Evolutionary conservation across 768 basidiomycete species (phyloP).

Genomic region (Lentinula guzmanii): DNA sequence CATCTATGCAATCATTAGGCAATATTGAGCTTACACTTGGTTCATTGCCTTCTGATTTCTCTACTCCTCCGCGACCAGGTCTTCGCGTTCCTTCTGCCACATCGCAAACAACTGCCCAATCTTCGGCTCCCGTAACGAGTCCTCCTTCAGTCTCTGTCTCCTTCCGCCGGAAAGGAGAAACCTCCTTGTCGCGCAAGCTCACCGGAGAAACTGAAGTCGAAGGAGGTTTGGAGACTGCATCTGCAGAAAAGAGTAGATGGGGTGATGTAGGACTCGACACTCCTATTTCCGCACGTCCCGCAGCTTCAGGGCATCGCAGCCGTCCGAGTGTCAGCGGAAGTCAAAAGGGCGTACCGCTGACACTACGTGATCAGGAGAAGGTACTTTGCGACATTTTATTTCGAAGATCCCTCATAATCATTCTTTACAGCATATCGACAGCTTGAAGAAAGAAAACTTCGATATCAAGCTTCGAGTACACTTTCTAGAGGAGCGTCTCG

Average conservation of each 20-base stretch:
- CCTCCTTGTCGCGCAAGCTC: conserved; percentile 33
- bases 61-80: conserved; percentile 38
- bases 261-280: conserved; percentile 43
- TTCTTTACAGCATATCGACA: conserved; percentile 76
- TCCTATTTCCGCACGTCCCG: conserved; percentile 39
- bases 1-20: conserved; percentile 35
- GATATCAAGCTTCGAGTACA: conserved; percentile 94
- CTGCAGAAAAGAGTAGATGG: conserved; percentile 37
- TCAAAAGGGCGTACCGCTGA: conserved; percentile 51
- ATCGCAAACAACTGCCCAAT: conserved; percentile 45
- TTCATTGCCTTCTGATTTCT: conserved; percentile 48
- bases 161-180: conserved; percentile 31
- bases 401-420: not conserved
- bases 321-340: conserved; percentile 28
- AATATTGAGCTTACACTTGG: conserved; percentile 61
- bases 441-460: conserved; percentile 95
- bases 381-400: conserved; percentile 27
- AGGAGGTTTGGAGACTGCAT: conserved; percentile 50
- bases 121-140: conserved; percentile 43
- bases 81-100: conserved; percentile 44
- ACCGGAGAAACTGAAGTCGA: conserved; percentile 25
- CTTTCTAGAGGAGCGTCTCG: conserved; percentile 90
- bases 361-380: conserved; percentile 95
- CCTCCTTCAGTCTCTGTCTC: conserved; percentile 37
- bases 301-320: conserved; percentile 22